phyloP scores from a whole-genome alignment of 352 stramenopile species.

The Plasmopara muralis region DNA sequence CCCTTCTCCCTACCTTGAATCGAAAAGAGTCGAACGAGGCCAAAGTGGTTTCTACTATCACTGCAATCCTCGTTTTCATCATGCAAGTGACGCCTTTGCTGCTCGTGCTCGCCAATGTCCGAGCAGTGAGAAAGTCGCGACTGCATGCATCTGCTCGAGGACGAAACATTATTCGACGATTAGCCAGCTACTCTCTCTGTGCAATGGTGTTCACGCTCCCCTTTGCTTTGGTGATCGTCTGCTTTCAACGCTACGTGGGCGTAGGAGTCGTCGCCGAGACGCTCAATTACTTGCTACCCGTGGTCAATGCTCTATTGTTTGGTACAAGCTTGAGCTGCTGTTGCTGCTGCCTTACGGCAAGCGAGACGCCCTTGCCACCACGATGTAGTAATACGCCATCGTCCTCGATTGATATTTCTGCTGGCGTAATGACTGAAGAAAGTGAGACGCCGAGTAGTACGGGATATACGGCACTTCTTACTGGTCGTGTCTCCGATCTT shows the following conservation, averaged over 20 bases:
- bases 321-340: slow-evolving; percentile 56
- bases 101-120: slow-evolving; percentile 45
- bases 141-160: slow-evolving; percentile 48
- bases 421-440: slow-evolving; percentile 12
- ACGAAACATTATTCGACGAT: slow-evolving; percentile 47
- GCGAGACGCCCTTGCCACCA: slow-evolving; percentile 1
- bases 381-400: slow-evolving; percentile 14
- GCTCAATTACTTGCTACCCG: slow-evolving; percentile 47
- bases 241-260: slow-evolving; percentile 16
- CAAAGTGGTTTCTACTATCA: slow-evolving; percentile 32
- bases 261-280: slow-evolving; percentile 45
- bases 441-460: slow-evolving; percentile 10
- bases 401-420: slow-evolving; percentile 25
- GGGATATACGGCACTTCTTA: slow-evolving; percentile 3
- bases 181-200: slow-evolving; percentile 53
- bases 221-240: slow-evolving; percentile 37
- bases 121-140: slow-evolving; percentile 36
- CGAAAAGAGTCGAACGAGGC: slow-evolving; percentile 1
- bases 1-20: slow-evolving; percentile 28
- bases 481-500: slow-evolving; percentile 9
- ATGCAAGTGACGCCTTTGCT: slow-evolving; percentile 41
- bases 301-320: slow-evolving; percentile 62
- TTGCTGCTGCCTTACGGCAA: slow-evolving; percentile 28
- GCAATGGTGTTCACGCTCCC: slow-evolving; percentile 44
- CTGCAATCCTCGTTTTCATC: slow-evolving; percentile 33